A percentile compares a stretch with the other conserved stretches of the same genome.
Evolutionary conservation across 1,284 basidiomycete species (phyloP).

Genomic region (Chiua sp.): DNA sequence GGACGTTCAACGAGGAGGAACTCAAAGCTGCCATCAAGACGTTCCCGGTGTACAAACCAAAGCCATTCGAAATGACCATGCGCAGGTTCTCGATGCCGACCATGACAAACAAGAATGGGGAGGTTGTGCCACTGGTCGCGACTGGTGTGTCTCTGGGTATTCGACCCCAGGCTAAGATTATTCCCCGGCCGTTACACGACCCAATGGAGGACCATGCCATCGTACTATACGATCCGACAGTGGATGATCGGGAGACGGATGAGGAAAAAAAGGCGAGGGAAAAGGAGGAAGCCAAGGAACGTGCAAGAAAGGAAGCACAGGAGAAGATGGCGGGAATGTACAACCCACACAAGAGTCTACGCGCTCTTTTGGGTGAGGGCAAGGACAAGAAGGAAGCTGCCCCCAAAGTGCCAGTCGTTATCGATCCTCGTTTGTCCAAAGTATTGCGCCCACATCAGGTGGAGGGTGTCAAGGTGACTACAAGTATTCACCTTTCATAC

Average conservation of each 20-base stretch:
- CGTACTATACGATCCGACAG: slow-evolving; percentile 96
- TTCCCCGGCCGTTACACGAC: slow-evolving; percentile 93
- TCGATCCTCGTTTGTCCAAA: slow-evolving; percentile 88
- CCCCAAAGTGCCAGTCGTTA: slow-evolving; percentile 94
- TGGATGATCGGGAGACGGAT: slow-evolving; percentile 90
- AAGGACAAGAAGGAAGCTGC: slow-evolving; percentile 68
- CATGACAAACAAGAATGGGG: slow-evolving; percentile 84
- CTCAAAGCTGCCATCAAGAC: slow-evolving; percentile 67
- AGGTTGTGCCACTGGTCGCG: slow-evolving; percentile 65
- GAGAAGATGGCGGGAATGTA: slow-evolving; percentile 73
- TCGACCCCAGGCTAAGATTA: slow-evolving; percentile 81
- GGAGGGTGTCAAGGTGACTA: slow-evolving; percentile 91
- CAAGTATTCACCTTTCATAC: not conserved
- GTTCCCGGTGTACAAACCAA: slow-evolving; percentile 86
- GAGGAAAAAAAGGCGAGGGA: slow-evolving; percentile 76
- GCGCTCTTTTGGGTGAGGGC: slow-evolving; percentile 80
- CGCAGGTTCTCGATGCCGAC: slow-evolving; percentile 87
- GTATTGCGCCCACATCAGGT: slow-evolving; percentile 97
- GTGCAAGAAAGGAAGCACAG: slow-evolving; percentile 65
- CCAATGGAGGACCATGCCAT: slow-evolving; percentile 99
- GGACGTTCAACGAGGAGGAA: slow-evolving; percentile 61
- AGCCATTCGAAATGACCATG: slow-evolving; percentile 69
- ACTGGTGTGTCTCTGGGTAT: slow-evolving; percentile 87
- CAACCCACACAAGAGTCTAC: slow-evolving; percentile 94
- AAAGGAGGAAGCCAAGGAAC: slow-evolving; percentile 72